A percentile compares a stretch with the other conserved stretches of the same genome.
Evolutionary conservation across 2,329 filamentous ascomycete genomes (phyloP).

Genomic region (Gaeumannomyces tritici): DNA sequence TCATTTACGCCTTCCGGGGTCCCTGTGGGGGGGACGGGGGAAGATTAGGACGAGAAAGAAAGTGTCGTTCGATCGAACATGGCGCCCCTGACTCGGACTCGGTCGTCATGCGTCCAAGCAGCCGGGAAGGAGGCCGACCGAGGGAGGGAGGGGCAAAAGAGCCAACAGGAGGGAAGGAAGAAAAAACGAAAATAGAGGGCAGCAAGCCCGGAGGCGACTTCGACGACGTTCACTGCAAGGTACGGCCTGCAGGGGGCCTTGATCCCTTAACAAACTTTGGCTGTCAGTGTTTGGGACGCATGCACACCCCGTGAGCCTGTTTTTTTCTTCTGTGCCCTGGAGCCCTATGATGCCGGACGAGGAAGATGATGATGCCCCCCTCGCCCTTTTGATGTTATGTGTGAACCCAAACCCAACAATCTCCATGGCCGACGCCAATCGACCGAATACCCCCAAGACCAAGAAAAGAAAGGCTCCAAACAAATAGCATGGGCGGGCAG

Average conservation of each 20-base stretch:
- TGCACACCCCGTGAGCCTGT: constrained; percentile 4
- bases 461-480: no score
- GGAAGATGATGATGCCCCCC: no score
- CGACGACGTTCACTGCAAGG: neutral
- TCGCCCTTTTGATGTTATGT: no score
- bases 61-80: neutral
- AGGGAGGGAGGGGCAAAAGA: neutral
- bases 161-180: neutral
- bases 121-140: neutral
- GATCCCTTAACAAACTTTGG: neutral
- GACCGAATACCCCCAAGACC: no score
- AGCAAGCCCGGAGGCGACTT: neutral
- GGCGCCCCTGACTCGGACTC: neutral
- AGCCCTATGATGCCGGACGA: no score
- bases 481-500: neutral
- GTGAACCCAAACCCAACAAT: no score
- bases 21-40: neutral
- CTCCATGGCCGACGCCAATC: no score
- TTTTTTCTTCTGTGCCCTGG: no score
- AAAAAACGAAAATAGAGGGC: neutral
- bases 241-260: neutral
- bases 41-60: neutral
- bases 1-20: neutral
- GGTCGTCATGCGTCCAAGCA: neutral
- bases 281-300: constrained; percentile 35